Evolutionary conservation across 139 green algal genomes (phyloP).

Genomic region (Nannochloris sp.): DNA sequence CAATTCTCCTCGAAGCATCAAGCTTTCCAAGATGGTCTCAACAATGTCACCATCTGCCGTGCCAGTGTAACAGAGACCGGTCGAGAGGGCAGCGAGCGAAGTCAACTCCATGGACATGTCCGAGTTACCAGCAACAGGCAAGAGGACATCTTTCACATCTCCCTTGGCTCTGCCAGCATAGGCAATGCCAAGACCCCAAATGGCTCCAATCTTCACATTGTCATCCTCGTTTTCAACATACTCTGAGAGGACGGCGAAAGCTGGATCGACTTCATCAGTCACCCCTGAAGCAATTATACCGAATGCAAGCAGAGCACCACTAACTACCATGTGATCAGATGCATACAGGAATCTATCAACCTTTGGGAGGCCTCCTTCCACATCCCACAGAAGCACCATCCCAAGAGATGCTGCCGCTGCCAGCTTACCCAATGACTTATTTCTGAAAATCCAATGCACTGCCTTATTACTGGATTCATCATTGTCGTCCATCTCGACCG

Average conservation of each 20-base stretch:
- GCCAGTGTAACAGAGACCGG: slow-evolving; percentile 84
- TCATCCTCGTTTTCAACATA: slow-evolving; percentile 69
- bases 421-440: slow-evolving; percentile 96
- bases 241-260: slow-evolving; percentile 91
- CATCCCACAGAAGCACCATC: slow-evolving; percentile 90
- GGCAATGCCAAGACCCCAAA: slow-evolving; percentile 91
- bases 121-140: slow-evolving; percentile 60
- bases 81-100: slow-evolving; percentile 67
- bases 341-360: slow-evolving; percentile 98
- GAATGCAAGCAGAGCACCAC: slow-evolving; percentile 86
- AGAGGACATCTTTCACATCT: slow-evolving; percentile 54
- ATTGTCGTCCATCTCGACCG: slow-evolving; percentile 13
- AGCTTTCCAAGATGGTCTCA: slow-evolving; percentile 73
- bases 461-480: slow-evolving; percentile 6
- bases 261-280: slow-evolving; percentile 90
- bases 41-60: slow-evolving; percentile 63
- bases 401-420: slow-evolving; percentile 82
- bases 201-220: slow-evolving; percentile 61
- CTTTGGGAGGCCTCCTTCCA: slow-evolving; percentile 89
- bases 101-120: slow-evolving; percentile 64
- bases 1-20: slow-evolving; percentile 75
- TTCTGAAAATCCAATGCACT: slow-evolving; percentile 97
- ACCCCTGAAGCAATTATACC: slow-evolving; percentile 83
- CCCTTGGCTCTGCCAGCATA: slow-evolving; percentile 79
- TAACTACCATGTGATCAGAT: slow-evolving; percentile 69